A percentile compares a stretch with the other conserved stretches of the same genome.
Evolutionary conservation across 2,329 filamentous ascomycete genomes (phyloP).

Genomic region (Phaeosphaeriaceae sp.): DNA sequence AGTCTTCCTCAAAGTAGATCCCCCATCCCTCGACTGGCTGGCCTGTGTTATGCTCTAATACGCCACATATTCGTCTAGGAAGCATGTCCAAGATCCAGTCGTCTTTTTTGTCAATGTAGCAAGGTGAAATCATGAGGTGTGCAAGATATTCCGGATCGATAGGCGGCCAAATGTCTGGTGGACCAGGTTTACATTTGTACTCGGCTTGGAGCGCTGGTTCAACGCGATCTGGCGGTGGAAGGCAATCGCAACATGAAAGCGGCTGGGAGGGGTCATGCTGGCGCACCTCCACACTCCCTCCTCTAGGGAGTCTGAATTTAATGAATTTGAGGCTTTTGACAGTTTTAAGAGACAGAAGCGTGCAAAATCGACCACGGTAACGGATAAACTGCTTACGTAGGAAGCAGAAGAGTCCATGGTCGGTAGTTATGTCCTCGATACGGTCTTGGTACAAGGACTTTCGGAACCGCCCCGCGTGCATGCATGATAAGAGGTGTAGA

Average conservation of each 20-base stretch:
- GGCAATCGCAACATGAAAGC: conserved; percentile 16
- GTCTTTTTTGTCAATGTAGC: conserved; percentile 17
- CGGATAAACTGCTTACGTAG: conserved; percentile 5
- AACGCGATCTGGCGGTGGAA: conserved; percentile 21
- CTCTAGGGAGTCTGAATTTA: conserved; percentile 15
- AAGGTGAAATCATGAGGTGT: conserved; percentile 20
- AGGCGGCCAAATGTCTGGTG: conserved; percentile 12
- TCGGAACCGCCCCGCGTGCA: conserved; percentile 9
- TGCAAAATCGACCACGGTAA: conserved; percentile 3
- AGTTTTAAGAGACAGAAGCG: conserved; percentile 9
- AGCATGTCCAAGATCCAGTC: conserved; percentile 21
- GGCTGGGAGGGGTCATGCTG: conserved; percentile 15
- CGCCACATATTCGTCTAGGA: conserved; percentile 19
- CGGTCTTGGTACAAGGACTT: conserved; percentile 18
- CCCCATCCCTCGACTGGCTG: conserved; percentile 29
- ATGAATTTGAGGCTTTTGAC: conserved; percentile 18
- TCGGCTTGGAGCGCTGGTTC: conserved; percentile 18
- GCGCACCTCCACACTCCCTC: conserved; percentile 19
- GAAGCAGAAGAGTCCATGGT: conserved; percentile 23
- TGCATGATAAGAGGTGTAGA: conserved; percentile 14
- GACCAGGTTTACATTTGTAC: conserved; percentile 24
- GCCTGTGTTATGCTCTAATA: conserved; percentile 8
- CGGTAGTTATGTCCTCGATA: conserved; percentile 15
- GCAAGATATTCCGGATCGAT: conserved; percentile 17
- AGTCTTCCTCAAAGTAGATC: conserved; percentile 25